A percentile compares a stretch with the other conserved stretches of the same genome.
Evolutionary conservation across 2,329 filamentous ascomycete species (phyloP).

Genomic region (Nemania sp.): DNA sequence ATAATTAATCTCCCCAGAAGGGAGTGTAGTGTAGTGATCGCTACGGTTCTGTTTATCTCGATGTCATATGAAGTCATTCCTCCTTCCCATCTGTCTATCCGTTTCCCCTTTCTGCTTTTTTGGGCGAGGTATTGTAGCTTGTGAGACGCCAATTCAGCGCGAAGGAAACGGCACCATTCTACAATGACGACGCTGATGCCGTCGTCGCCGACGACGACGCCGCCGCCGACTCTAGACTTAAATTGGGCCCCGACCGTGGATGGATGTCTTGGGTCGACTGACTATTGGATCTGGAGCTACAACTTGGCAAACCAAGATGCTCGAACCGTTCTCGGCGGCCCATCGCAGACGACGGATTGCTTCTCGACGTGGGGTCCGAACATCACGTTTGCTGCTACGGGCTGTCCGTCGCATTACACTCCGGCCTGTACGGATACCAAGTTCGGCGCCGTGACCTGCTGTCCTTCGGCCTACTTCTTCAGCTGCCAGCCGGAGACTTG

Average conservation of each 20-base stretch:
- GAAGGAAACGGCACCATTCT: neutral
- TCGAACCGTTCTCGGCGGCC: constrained; percentile 32
- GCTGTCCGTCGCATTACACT: constrained; percentile 32
- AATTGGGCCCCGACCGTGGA: constrained; percentile 13
- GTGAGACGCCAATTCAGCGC: too few relatives aligned
- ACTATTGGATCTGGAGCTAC: constrained; percentile 34
- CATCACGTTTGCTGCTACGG: constrained; percentile 26
- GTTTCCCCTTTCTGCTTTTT: too few relatives aligned
- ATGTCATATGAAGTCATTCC: too few relatives aligned
- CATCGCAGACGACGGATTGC: constrained; percentile 32
- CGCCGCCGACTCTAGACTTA: constrained; percentile 21
- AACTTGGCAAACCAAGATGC: constrained; percentile 4
- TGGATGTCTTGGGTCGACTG: constrained; percentile 26
- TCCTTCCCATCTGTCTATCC: too few relatives aligned
- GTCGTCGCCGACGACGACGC: constrained; percentile 14
- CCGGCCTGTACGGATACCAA: constrained; percentile 25
- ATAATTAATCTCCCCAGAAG: too few relatives aligned
- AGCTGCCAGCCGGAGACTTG: constrained; percentile 10
- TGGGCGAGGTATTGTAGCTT: too few relatives aligned
- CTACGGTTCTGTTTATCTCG: too few relatives aligned
- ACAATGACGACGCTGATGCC: constrained; percentile 25
- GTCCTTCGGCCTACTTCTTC: constrained; percentile 27
- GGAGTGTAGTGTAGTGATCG: too few relatives aligned
- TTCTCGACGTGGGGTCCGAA: constrained; percentile 27
- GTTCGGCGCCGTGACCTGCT: constrained; percentile 30